Percentiles rank a stretch among this genome's conserved stretches.
phyloP scores from a whole-genome alignment of 305 asterid genomes.

The Plantago lanceolata region DNA sequence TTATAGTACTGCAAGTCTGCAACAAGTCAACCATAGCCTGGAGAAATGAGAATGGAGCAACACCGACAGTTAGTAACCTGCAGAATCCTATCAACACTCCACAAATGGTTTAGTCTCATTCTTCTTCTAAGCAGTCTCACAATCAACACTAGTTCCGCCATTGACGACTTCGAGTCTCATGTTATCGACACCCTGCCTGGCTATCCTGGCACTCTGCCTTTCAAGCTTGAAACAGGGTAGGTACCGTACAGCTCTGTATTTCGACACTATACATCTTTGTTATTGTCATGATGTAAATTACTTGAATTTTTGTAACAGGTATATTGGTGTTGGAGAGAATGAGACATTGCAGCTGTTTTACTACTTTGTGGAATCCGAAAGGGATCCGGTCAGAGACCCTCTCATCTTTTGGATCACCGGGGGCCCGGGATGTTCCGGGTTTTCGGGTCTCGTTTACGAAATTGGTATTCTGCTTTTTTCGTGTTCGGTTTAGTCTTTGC shows the following conservation, averaged over 20 bases:
- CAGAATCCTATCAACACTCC: too few relatives aligned
- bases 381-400: constrained; percentile 13
- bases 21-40: too few relatives aligned
- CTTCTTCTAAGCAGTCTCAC: neutral
- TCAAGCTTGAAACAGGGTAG: constrained; percentile 45
- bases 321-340: constrained; percentile 12
- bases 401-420: constrained; percentile 13
- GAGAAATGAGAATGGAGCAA: too few relatives aligned
- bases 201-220: constrained; percentile 31
- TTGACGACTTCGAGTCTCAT: neutral
- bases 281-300: neutral
- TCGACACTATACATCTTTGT: neutral
- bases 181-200: constrained; percentile 30
- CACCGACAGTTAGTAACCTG: too few relatives aligned
- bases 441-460: constrained; percentile 14
- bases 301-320: constrained; percentile 16
- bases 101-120: neutral
- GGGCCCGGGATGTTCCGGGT: constrained; percentile 19
- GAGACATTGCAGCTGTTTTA: constrained; percentile 3
- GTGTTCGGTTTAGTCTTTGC: neutral
- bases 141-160: neutral
- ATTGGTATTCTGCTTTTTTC: neutral
- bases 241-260: neutral
- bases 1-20: too few relatives aligned
- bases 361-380: constrained; percentile 16